phyloP scores from a whole-genome alignment of 2,329 filamentous ascomycete species.

The Cladophialophora yegresii region DNA sequence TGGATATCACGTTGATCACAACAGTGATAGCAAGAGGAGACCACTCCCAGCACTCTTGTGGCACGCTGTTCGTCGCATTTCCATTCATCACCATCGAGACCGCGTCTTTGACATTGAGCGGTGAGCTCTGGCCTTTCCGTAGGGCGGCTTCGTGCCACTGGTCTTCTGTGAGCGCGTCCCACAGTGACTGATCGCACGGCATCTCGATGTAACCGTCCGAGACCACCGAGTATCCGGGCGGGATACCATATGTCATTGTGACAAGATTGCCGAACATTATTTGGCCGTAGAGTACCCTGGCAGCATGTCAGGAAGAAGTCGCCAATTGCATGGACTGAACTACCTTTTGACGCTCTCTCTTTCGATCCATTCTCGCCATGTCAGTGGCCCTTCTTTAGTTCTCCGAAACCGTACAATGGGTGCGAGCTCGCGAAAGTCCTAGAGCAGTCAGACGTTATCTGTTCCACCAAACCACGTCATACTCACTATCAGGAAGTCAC shows the following conservation, averaged over 20 bases:
- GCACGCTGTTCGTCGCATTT: slow-evolving; percentile 29
- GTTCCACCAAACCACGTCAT: no score
- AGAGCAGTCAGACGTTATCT: background rate
- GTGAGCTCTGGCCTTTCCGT: slow-evolving; percentile 11
- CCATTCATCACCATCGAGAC: slow-evolving; percentile 38
- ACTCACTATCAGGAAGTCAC: slow-evolving; percentile 29
- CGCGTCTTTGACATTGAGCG: slow-evolving; percentile 35
- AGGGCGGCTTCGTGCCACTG: slow-evolving; percentile 37
- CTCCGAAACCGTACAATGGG: slow-evolving; percentile 19
- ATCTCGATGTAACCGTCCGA: slow-evolving; percentile 43
- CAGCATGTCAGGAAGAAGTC: slow-evolving; percentile 2
- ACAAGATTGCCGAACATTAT: slow-evolving; percentile 42
- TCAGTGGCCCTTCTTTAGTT: slow-evolving; percentile 16
- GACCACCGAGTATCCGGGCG: slow-evolving; percentile 40
- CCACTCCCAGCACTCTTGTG: slow-evolving; percentile 24
- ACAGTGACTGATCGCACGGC: slow-evolving; percentile 40
- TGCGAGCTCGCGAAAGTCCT: slow-evolving; percentile 28
- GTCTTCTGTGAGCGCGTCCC: slow-evolving; percentile 39
- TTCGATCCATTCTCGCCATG: slow-evolving; percentile 40
- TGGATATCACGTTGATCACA: slow-evolving; percentile 43
- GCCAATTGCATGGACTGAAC: background rate
- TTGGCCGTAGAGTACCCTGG: slow-evolving; percentile 40
- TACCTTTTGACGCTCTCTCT: slow-evolving; percentile 39
- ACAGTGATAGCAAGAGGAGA: slow-evolving; percentile 40
- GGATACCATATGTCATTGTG: slow-evolving; percentile 41